phyloP scores from a whole-genome alignment of 192 early-diverging fungal species.

The Geosiphon pyriformis region DNA sequence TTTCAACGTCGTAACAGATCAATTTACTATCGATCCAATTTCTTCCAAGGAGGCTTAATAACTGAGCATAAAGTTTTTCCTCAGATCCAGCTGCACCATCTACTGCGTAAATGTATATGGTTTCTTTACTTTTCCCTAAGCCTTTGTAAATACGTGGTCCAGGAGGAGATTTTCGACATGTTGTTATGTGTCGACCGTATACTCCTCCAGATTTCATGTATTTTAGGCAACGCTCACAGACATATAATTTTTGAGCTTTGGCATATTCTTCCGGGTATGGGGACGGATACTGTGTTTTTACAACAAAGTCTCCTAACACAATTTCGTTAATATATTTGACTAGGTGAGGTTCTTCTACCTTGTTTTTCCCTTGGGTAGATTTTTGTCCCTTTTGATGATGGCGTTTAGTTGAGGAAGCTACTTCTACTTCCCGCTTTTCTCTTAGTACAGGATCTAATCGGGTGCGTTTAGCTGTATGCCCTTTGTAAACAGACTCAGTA shows the following conservation, averaged over 20 bases:
- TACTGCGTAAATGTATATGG: slow-evolving; percentile 28
- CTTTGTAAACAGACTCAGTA: neutral
- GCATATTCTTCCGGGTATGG: slow-evolving; percentile 91
- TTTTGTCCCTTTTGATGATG: neutral
- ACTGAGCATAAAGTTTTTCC: slow-evolving; percentile 78
- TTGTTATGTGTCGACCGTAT: slow-evolving; percentile 50
- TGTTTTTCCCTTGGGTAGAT: neutral
- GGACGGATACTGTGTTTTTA: slow-evolving; percentile 92
- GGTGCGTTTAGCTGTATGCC: neutral
- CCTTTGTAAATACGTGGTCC: slow-evolving; percentile 82
- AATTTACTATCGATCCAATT: slow-evolving; percentile 97
- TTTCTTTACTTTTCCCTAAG: slow-evolving; percentile 78
- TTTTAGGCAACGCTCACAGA: slow-evolving; percentile 91
- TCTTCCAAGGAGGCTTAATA: slow-evolving; percentile 88
- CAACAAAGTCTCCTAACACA: slow-evolving; percentile 75
- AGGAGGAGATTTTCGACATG: slow-evolving; percentile 52
- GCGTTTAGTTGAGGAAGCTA: neutral
- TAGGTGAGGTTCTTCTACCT: neutral
- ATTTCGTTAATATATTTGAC: slow-evolving; percentile 39
- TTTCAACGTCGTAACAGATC: slow-evolving; percentile 88
- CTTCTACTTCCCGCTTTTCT: neutral
- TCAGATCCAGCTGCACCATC: neutral
- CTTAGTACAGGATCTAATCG: neutral
- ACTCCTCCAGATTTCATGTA: slow-evolving; percentile 78
- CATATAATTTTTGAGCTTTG: slow-evolving; percentile 59